phyloP scores from a whole-genome alignment of 352 stramenopile species.

The Globisporangium nunn region DNA sequence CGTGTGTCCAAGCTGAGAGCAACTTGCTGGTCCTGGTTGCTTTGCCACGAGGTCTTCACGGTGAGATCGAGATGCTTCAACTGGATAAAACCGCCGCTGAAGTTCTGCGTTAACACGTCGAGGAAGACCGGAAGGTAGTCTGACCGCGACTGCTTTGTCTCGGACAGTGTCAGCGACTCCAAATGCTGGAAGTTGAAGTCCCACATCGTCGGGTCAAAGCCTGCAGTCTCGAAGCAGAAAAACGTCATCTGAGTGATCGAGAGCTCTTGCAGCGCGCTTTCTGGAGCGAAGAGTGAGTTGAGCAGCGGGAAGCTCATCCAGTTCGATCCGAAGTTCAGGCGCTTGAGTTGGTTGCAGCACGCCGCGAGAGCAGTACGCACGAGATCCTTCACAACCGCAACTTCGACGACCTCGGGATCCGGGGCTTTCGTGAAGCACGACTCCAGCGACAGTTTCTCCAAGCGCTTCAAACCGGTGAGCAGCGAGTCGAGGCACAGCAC shows the following conservation, averaged over 20 bases:
- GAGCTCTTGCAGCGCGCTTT: constrained; percentile 37
- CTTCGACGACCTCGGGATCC: constrained; percentile 25
- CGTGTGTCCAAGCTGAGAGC: constrained; percentile 10
- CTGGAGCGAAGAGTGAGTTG: constrained; percentile 47
- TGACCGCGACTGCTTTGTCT: constrained; percentile 23
- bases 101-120: constrained; percentile 31
- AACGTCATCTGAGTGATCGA: constrained; percentile 27
- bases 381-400: constrained; percentile 31
- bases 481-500: constrained; percentile 29
- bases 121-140: constrained; percentile 32
- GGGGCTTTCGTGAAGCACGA: constrained; percentile 54
- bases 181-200: constrained; percentile 43
- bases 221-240: constrained; percentile 13
- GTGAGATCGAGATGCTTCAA: constrained; percentile 43
- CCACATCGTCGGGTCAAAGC: constrained; percentile 21
- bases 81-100: constrained; percentile 42
- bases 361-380: constrained; percentile 28
- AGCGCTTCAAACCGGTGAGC: constrained; percentile 23
- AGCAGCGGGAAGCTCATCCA: constrained; percentile 42
- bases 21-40: neutral
- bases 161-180: constrained; percentile 27
- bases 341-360: constrained; percentile 28
- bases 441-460: constrained; percentile 42
- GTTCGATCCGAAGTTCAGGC: constrained; percentile 53
- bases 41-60: neutral